A percentile compares a stretch with the other conserved stretches of the same genome.
Evolutionary conservation across 331 rosid species (phyloP).

Genomic region (Rhamnella rubrinervis): DNA sequence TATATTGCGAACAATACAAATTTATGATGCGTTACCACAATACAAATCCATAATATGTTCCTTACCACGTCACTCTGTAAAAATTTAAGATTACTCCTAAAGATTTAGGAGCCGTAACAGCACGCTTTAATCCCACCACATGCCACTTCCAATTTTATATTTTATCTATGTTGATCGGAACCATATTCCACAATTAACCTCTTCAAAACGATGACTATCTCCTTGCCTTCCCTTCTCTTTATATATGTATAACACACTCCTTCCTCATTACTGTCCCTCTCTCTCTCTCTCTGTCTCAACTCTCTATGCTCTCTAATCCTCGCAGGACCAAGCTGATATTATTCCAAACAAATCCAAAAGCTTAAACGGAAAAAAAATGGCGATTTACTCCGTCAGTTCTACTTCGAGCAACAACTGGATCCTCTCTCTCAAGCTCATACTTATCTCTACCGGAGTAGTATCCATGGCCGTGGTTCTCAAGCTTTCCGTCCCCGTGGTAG

Average conservation of each 20-base stretch:
- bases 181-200: too few species aligned
- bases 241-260: conserved; percentile 6
- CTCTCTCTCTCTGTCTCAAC: neutral
- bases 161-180: neutral
- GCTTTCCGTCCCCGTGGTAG: conserved; percentile 50
- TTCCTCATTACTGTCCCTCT: neutral
- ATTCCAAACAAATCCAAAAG: neutral
- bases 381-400: conserved; percentile 17
- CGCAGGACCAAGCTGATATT: neutral
- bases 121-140: too few species aligned
- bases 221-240: neutral
- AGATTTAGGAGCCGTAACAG: too few species aligned
- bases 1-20: too few species aligned
- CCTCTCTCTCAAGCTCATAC: conserved; percentile 40
- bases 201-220: neutral
- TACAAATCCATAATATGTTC: too few species aligned
- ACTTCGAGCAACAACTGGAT: conserved; percentile 27
- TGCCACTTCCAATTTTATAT: too few species aligned
- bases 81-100: too few species aligned
- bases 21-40: too few species aligned
- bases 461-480: conserved; percentile 65
- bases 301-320: neutral
- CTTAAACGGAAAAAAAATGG: conserved; percentile 14
- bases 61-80: too few species aligned
- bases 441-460: conserved; percentile 56